Evolutionary conservation across 1,284 basidiomycete genomes (phyloP).

Genomic region (Boletus subluridellus): DNA sequence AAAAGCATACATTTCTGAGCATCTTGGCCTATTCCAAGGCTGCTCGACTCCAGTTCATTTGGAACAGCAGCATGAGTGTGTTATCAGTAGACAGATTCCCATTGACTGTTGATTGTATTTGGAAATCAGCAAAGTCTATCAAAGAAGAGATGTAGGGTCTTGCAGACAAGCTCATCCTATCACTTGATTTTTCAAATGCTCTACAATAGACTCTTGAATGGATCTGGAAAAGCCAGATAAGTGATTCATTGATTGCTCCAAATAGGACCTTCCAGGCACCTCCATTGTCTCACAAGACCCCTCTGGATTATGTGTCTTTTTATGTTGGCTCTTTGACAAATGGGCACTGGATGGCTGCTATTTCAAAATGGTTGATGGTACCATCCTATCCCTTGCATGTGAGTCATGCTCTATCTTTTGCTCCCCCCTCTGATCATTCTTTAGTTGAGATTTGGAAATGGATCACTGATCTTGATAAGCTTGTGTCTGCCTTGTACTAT

Average conservation of each 20-base stretch:
- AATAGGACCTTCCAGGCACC: too few species aligned
- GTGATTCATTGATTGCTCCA: background rate
- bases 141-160: background rate
- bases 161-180: background rate
- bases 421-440: too few species aligned
- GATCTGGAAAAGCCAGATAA: background rate
- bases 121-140: background rate
- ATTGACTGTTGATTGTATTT: background rate
- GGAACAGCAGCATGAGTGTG: background rate
- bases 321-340: too few species aligned
- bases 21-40: background rate
- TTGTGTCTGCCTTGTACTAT: slow-evolving; percentile 5
- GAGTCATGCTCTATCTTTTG: too few species aligned
- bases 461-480: background rate
- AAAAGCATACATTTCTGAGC: background rate
- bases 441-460: background rate
- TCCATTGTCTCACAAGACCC: too few species aligned
- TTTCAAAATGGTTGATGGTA: too few species aligned
- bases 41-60: background rate
- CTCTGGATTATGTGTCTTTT: too few species aligned
- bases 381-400: too few species aligned
- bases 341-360: too few species aligned
- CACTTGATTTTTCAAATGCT: background rate
- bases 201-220: background rate
- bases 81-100: background rate